Base-by-base conservation (phyloP, 2,329 filamentous ascomycete genomes). In the Sclerotinia glacialis region DNA sequence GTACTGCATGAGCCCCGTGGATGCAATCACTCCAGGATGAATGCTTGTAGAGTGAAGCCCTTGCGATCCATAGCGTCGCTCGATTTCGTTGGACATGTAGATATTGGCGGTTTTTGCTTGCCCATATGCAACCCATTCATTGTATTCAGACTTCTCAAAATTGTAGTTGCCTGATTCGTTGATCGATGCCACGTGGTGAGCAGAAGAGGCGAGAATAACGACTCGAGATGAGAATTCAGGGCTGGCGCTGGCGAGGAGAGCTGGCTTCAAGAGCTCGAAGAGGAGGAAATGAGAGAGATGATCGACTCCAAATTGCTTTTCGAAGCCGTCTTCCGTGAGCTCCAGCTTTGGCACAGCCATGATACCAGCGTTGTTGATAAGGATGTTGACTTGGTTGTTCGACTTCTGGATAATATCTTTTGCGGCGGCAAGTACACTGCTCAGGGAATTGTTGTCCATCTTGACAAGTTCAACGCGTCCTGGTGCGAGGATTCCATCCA, bases 211-310 rank as follows among this genome's bases (percentile, higher is more conserved):
- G 23, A 60, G 23, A 47, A 21, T 31, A 4, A 60, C 37, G 9
- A 42, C 56, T 23, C 56, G 77, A 21, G 50, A 53, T n/a, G 31
- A 31, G 7, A 53, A 53, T 3, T n/a, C 28, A 0, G 18, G 28
- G 3, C 50, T 53, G 18, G 50, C 71, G 3, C 77, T 76, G 0
- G 76, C 70, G 0, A 84, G 72, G 12, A 85, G 72, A 0, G 77
- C 71, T 0, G 77, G 73, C 28, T 80, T 80, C 23, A 86, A 77
- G 2, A 84, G 78, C 40, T 82, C 75, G 70, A 83, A 82, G 23
- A 85, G 78, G 0, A 85, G 78, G 74, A 85, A 85, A 69, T 85
- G 81, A 28, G 75, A 77, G 3, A 86, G 76, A 71, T 85, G 80
- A 71, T 85, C 85, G 16, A 78, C 80, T 60, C 78, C 82, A 67